Evolutionary conservation across 2,329 filamentous ascomycete species (phyloP).

Genomic region (Fusarium agapanthi): DNA sequence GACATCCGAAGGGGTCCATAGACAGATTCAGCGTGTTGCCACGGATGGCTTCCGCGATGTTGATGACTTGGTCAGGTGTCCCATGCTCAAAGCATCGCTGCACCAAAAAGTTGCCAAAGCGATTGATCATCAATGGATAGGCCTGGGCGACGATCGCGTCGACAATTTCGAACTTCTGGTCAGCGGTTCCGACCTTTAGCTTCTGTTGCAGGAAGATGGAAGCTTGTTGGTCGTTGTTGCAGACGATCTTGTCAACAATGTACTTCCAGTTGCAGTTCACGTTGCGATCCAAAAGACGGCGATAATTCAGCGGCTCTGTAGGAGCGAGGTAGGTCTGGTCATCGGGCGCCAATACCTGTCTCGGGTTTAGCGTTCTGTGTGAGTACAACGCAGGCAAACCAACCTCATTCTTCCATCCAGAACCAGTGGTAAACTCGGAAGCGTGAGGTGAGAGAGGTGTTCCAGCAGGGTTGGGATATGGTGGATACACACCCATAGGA

Average conservation of each 20-base stretch:
- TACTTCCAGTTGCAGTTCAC: slow-evolving; percentile 99
- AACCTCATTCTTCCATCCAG: slow-evolving; percentile 66
- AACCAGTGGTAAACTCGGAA: slow-evolving; percentile 73
- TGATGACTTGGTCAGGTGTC: slow-evolving; percentile 90
- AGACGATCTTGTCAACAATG: slow-evolving; percentile 99
- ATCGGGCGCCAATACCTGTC: slow-evolving; percentile 60
- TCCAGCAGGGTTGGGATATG: slow-evolving; percentile 65
- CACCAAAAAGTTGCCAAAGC: slow-evolving; percentile 97
- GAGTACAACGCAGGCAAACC: slow-evolving; percentile 31
- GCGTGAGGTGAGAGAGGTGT: slow-evolving; percentile 77
- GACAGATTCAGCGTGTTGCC: slow-evolving; percentile 93
- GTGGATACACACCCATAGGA: slow-evolving; percentile 51
- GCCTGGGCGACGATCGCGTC: slow-evolving; percentile 95
- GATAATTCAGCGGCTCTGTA: slow-evolving; percentile 94
- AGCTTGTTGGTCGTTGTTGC: slow-evolving; percentile 98
- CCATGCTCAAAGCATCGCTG: slow-evolving; percentile 99
- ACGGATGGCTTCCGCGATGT: slow-evolving; percentile 92
- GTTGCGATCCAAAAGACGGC: slow-evolving; percentile 91
- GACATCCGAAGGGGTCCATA: slow-evolving; percentile 98
- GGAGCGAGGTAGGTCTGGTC: slow-evolving; percentile 83
- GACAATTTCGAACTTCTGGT: slow-evolving; percentile 97
- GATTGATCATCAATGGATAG: slow-evolving; percentile 96
- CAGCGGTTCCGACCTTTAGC: slow-evolving; percentile 92
- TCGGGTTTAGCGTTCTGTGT: slow-evolving; percentile 20
- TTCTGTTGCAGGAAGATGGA: slow-evolving; percentile 99